Base-by-base conservation (phyloP, 2,329 filamentous ascomycete species). In the Paracamarosporium sp. region DNA sequence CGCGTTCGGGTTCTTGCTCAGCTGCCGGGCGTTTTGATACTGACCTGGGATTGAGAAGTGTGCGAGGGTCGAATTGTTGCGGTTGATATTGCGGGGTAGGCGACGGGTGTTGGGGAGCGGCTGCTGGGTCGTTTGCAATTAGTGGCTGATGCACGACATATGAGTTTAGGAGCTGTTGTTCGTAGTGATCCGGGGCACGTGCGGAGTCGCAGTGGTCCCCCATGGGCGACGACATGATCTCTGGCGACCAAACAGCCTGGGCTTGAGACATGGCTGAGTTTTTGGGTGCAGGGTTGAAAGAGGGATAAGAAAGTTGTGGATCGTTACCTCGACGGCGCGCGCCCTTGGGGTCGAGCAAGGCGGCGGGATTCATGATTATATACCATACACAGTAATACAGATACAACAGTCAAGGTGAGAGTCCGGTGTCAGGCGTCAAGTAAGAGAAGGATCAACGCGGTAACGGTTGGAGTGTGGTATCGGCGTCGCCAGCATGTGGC, bases 21-120 rank as follows among this genome's bases (percentile, higher is more conserved):
- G 65, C 60, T 1, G 70, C 73, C 35, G 73, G 67, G 5, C 73
- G 73, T 55, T 76, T 76, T 13, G 68, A 45, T 2, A 66, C 52
- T 8, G 70, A 62, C 47, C 67, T 73, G 2, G 74, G 75, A 47
- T 77, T 75, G 28, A 78, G 69, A 9, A 78, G 60, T 6, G 69
- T 64, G 25, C 66, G 66, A 0, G 74, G 71, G 25, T 76, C 67
- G 41, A 61, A 75, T 6, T 61, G 52, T 8, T 55, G 59, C 15
- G 27, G 44, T 41, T 61, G 63, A 35, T 28, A 50, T 20, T 45
- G 56, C 50, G 50, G 57, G n/a, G 53, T 47, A 17, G 57, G 56
- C 17, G 50, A 35, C 27, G 43, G 47, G 7, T 56, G 46, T 12
- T 50, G 36, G 2, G 35, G 36, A 3, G 36, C 48, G 9, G 25